Conservation (phyloP, 768 basidiomycete species). For the Boletus subparvulus region DNA sequence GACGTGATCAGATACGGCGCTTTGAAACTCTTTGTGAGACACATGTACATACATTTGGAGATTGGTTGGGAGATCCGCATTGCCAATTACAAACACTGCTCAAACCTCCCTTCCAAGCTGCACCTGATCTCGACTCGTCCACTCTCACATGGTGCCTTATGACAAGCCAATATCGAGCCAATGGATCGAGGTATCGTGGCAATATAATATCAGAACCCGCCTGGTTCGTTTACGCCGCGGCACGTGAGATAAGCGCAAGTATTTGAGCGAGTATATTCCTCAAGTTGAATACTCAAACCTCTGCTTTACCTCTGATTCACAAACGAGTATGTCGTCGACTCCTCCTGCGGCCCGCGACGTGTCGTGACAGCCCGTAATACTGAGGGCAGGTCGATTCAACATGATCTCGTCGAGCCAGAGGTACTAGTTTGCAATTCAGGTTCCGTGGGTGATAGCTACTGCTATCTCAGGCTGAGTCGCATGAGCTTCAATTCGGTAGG, state of each 20-base stretch:
- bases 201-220: not conserved
- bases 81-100: not conserved
- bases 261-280: not conserved
- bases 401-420: constrained; percentile 31
- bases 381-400: constrained; percentile 41
- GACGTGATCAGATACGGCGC: constrained; percentile 40
- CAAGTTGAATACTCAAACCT: not conserved
- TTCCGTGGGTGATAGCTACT: not conserved
- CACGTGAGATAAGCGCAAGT: not conserved
- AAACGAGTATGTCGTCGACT: not conserved
- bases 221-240: not conserved
- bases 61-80: not conserved
- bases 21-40: constrained; percentile 31
- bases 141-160: not conserved
- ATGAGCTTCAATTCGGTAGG: not conserved
- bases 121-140: not conserved
- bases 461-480: not conserved
- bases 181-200: not conserved
- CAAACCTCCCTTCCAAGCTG: not conserved
- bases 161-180: not conserved
- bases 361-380: constrained; percentile 51
- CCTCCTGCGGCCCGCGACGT: constrained; percentile 40
- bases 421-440: constrained; percentile 1
- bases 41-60: constrained; percentile 5
- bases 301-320: not conserved